Evolutionary conservation across 345 rosid species (phyloP), one percentile per base, ranked within the genome.

Genomic region (Ricinus communis): DNA sequence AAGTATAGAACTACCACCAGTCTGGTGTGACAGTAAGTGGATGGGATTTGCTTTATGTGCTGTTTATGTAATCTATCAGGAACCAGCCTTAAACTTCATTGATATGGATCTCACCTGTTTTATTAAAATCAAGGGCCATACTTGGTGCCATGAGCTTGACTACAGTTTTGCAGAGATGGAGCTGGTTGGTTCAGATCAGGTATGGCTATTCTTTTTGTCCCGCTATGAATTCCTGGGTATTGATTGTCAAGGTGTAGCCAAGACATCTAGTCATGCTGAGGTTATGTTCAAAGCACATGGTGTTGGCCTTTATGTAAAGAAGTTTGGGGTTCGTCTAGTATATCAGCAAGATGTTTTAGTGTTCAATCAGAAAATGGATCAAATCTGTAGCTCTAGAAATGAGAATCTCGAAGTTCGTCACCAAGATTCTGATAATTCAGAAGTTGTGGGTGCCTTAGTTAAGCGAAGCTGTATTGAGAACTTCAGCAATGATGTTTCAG

Each of bases 41-140:
- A 24, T 68, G 62, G 62, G 71, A 55, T 55, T 68, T 36, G 71
- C 62, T 54, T 3, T 55, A 16, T 40, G 62, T 56, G 71, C 24
- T 15, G 24, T 41, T 38, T 25, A 24, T 47, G 4, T 27, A 15
- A 65, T 45, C 40, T 1, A 10, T 47, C 31, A 25, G 45, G 36
- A 21, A 14, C 9, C 24, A 27, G 5, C 38, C 40, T 21, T 15
- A 21, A 10, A 27, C 16, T 27, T 30, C 16, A 2, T 27, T 0
- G 22, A 65, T 8, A 21, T 65, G 7, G 54, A 27, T 25, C 54
- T 47, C 6, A 0, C 19, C 1, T 65, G 68, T 46, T 9, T 0
- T 8, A 8, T 46, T 8, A 47, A 14, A 19, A 65, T 65, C 36
- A 46, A 27, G 12, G 36, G 30, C 5, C 24, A 27, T 18, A 3